These are phyloP conservation scores for Musa schizocarpa DNA, from an alignment of 176 grass and related monocot species.

Conservation along the genomic window DNA sequence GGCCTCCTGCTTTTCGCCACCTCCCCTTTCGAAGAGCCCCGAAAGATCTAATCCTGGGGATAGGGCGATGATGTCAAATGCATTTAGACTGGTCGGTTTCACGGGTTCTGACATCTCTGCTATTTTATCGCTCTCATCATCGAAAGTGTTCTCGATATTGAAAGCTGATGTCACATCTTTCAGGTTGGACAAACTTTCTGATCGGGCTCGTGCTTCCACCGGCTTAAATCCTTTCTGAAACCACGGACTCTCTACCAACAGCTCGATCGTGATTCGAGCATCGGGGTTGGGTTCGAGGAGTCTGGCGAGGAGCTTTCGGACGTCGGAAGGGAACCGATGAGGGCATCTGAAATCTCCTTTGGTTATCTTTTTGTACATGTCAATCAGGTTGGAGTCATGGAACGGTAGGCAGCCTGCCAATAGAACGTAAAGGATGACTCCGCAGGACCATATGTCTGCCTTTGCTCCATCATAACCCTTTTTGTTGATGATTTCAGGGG, in stretches of 20 bases:
- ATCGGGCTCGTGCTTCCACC: slow-evolving; percentile 18
- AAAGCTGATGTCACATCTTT: slow-evolving; percentile 65
- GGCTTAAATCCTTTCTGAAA: slow-evolving; percentile 76
- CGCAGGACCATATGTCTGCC: slow-evolving; percentile 86
- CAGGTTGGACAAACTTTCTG: background rate
- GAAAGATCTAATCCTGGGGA: slow-evolving; percentile 79
- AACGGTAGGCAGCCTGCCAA: slow-evolving; percentile 73
- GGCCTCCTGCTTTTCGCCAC: slow-evolving; percentile 38
- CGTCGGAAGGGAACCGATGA: slow-evolving; percentile 51
- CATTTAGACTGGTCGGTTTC: slow-evolving; percentile 67
- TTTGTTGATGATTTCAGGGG: slow-evolving; percentile 82
- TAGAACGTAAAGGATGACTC: slow-evolving; percentile 67
- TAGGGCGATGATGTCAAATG: slow-evolving; percentile 82
- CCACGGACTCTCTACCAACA: slow-evolving; percentile 51
- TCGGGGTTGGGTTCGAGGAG: slow-evolving; percentile 66
- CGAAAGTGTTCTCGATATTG: slow-evolving; percentile 21
- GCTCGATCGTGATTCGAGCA: slow-evolving; percentile 57
- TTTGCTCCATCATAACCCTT: slow-evolving; percentile 74
- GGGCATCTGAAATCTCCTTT: slow-evolving; percentile 58
- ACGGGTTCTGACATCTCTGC: slow-evolving; percentile 26
- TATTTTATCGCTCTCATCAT: slow-evolving; percentile 11
- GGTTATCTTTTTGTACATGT: slow-evolving; percentile 83
- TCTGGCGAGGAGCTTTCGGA: slow-evolving; percentile 41
- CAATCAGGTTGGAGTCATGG: slow-evolving; percentile 66
- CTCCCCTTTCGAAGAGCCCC: slow-evolving; percentile 49